Evolutionary conservation across 345 rosid genomes (phyloP), one percentile per base, ranked within the genome.

Genomic region (Citrus australasica): DNA sequence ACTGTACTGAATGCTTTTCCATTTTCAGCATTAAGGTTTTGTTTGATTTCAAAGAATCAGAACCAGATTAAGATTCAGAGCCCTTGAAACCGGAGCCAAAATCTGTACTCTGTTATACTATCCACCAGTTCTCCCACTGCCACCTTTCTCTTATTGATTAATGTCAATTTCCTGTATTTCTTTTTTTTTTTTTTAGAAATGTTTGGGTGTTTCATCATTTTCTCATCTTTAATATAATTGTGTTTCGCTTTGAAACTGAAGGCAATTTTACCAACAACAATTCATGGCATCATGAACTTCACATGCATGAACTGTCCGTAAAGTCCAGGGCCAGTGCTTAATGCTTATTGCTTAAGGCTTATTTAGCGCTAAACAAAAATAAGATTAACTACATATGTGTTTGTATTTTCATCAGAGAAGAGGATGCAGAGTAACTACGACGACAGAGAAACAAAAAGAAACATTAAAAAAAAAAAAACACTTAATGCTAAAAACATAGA

Each of bases 11-110:
- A 37, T 38, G 56, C 33, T 60, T 60, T 51, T 13, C 74, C 3
- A 32, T 33, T 71, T 37, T 35, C 62, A 73, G 76, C 76, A 56
- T 58, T 30, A 51, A 19, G 74, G 74, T 55, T 32, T 32, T 17
- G 2, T 17, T 53, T 48, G 73, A 46, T 48, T 32, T 46, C 8
- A n/a, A 61, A 69, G 56, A 69, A 9, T 27, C 22, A 27, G 25
- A 8, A 33, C 0, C 51, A 46, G 17, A 46, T 46, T 46, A 46
- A 13, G 51, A 46, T 46, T 22, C 9, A 51, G 74, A 48, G 37
- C 40, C 33, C 66, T 73, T 73, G 67, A 59, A 38, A 37, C 53
- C 16, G 51, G 53, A 11, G 76, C 33, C 53, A 33, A 25, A 74
- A 25, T n/a, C 30, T 27, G 17, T 0, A 0, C 30, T 22, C 38